A percentile compares a stretch with the other conserved stretches of the same genome.
Conservation (phyloP, 2,329 filamentous ascomycete species). For the Colletotrichum viniferum region DNA sequence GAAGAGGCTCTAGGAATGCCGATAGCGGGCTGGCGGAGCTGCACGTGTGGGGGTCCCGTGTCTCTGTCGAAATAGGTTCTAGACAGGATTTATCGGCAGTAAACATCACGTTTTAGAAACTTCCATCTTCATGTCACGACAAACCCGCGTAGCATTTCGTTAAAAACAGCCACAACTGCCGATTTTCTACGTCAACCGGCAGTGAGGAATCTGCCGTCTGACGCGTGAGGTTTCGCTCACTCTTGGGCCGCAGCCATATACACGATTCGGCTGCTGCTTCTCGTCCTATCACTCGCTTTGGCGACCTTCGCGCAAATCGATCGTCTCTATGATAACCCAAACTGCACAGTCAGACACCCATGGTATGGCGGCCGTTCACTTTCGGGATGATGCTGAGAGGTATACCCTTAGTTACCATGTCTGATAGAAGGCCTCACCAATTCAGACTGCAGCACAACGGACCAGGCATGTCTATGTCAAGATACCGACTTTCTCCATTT, state of each 20-base stretch:
- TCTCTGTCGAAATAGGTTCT: not conserved
- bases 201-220: not conserved
- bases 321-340: not conserved
- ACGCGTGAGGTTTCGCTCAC: not conserved
- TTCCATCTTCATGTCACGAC: not conserved
- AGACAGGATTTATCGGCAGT: not conserved
- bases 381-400: rapidly evolving
- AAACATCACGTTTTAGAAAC: not conserved
- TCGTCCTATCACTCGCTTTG: not conserved
- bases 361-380: not conserved
- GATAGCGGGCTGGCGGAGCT: not conserved
- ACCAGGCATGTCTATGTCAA: not conserved
- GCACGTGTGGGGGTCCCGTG: not conserved
- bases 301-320: not conserved
- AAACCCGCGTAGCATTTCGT: not conserved
- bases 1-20: not conserved
- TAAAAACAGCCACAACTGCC: not conserved
- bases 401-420: not conserved
- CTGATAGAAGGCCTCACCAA: not conserved
- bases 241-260: not conserved
- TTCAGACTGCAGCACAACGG: not conserved
- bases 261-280: not conserved
- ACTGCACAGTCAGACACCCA: not conserved
- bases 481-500: not conserved
- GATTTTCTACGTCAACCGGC: not conserved